Conservation (phyloP, 2,329 filamentous ascomycete genomes). For the Chaetomiaceae sp. region DNA sequence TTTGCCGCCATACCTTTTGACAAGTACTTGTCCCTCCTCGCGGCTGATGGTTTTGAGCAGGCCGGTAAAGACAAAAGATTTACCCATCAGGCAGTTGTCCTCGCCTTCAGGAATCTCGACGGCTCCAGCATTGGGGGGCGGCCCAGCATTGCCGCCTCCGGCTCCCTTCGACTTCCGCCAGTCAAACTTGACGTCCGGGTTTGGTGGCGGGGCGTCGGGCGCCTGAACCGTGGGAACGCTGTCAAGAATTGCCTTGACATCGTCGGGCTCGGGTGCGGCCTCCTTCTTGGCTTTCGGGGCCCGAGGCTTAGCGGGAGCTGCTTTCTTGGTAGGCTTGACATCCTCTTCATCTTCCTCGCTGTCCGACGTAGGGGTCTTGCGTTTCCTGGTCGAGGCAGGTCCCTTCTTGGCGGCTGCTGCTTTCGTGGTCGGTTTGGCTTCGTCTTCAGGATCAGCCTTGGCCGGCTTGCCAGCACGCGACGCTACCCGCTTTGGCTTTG, state of each 20-base stretch:
- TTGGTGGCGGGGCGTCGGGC: slow-evolving; percentile 74
- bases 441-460: slow-evolving; percentile 33
- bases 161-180: slow-evolving; percentile 58
- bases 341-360: slow-evolving; percentile 52
- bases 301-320: slow-evolving; percentile 55
- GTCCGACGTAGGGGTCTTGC: slow-evolving; percentile 53
- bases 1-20: slow-evolving; percentile 93
- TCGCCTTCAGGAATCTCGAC: slow-evolving; percentile 75
- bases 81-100: slow-evolving; percentile 83
- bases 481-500: slow-evolving; percentile 56
- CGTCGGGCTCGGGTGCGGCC: slow-evolving; percentile 61
- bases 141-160: slow-evolving; percentile 57
- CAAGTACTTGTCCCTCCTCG: slow-evolving; percentile 77
- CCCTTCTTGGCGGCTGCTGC: slow-evolving; percentile 32
- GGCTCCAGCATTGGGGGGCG: slow-evolving; percentile 58
- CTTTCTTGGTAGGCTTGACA: slow-evolving; percentile 55
- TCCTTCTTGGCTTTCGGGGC: slow-evolving; percentile 61
- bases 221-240: slow-evolving; percentile 78
- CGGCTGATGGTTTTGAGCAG: slow-evolving; percentile 74
- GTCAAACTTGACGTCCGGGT: slow-evolving; percentile 71
- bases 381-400: slow-evolving; percentile 43
- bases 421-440: slow-evolving; percentile 28
- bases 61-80: slow-evolving; percentile 94
- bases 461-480: slow-evolving; percentile 39
- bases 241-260: slow-evolving; percentile 79